Conservation (phyloP, 495 filamentous ascomycete genomes). For the Neurospora sp. region DNA sequence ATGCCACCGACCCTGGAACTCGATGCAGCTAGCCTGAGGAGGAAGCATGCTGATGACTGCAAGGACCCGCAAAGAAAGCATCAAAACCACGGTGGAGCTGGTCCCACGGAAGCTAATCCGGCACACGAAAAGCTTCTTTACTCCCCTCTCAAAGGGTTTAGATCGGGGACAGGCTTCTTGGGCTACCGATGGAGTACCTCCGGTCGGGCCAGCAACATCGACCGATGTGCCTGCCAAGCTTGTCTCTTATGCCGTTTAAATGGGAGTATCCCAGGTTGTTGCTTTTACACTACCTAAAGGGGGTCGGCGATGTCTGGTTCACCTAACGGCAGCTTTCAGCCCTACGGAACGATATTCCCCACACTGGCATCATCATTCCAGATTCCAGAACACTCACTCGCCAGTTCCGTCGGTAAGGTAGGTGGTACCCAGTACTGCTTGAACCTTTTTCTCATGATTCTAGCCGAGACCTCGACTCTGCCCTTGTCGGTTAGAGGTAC, state of each 20-base stretch:
- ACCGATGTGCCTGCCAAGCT: background rate
- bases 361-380: background rate
- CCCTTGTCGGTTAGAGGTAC: background rate
- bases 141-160: background rate
- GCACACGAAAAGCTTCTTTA: background rate
- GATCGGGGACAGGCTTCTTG: background rate
- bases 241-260: background rate
- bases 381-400: background rate
- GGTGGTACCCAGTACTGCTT: background rate
- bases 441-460: background rate
- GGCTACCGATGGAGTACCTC: background rate
- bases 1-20: background rate
- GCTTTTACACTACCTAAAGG: background rate
- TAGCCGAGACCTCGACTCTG: background rate
- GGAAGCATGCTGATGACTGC: background rate
- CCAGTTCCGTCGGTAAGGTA: background rate
- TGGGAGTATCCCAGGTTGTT: background rate
- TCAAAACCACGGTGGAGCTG: background rate
- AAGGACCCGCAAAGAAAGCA: background rate
- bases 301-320: background rate
- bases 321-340: background rate
- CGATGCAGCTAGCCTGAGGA: background rate
- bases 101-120: background rate
- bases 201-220: background rate
- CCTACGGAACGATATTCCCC: background rate